Conservation (phyloP, 1,284 basidiomycete genomes). For the Pholiota adiposa region DNA sequence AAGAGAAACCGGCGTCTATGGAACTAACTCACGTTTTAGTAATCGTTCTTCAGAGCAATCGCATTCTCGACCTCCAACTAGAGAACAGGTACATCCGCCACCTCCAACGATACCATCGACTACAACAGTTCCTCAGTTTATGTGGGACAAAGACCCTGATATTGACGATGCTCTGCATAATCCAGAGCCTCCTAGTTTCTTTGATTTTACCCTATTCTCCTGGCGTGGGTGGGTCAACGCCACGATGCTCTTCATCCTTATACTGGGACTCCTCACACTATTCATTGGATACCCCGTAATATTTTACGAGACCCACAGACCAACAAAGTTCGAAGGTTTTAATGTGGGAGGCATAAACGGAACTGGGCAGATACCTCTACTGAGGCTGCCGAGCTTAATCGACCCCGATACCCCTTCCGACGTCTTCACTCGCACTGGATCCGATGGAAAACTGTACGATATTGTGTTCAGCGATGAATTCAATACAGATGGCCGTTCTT, state of each 20-base stretch:
- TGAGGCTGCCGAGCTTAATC: constrained; percentile 61
- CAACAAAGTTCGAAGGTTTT: constrained; percentile 48
- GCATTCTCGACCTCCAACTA: constrained; percentile 39
- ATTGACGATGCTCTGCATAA: constrained; percentile 81
- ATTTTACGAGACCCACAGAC: constrained; percentile 19
- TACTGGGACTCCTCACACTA: constrained; percentile 63
- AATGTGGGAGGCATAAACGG: constrained; percentile 81
- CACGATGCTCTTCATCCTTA: constrained; percentile 60
- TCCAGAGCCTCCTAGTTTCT: constrained; percentile 67
- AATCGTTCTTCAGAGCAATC: constrained; percentile 62
- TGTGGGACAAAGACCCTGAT: constrained; percentile 80
- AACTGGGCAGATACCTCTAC: constrained; percentile 72
- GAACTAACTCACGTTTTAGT: constrained; percentile 58
- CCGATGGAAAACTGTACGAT: constrained; percentile 76
- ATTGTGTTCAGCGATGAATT: constrained; percentile 96
- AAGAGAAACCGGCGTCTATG: constrained; percentile 45
- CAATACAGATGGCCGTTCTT: constrained; percentile 75
- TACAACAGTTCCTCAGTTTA: constrained; percentile 62
- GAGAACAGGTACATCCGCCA: constrained; percentile 20
- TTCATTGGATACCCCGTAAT: constrained; percentile 86
- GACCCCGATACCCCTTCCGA: constrained; percentile 71
- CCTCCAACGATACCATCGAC: constrained; percentile 37
- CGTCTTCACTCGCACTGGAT: constrained; percentile 56
- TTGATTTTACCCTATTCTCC: constrained; percentile 69
- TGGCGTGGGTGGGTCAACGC: constrained; percentile 76